A percentile compares a stretch with the other conserved stretches of the same genome.
These are phyloP conservation scores for Trypanosoma cruzi DNA, from an alignment of 208 protist species.

Conservation along the genomic window DNA sequence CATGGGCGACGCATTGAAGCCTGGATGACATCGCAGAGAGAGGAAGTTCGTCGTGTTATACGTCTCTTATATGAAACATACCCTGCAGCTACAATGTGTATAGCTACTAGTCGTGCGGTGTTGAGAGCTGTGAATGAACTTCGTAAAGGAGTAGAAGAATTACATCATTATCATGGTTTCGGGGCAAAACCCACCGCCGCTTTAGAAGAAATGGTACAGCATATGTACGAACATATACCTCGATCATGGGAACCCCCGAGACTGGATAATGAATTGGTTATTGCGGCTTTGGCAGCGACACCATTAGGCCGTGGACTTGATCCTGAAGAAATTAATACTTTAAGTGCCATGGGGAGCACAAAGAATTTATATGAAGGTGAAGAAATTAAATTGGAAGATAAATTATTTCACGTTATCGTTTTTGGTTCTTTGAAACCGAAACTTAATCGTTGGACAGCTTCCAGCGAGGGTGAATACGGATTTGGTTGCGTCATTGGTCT, in stretches of 20 bases:
- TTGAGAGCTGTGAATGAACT: constrained; percentile 56
- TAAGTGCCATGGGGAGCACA: constrained; percentile 70
- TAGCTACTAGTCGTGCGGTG: constrained; percentile 63
- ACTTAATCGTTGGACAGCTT: constrained; percentile 64
- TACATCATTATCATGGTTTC: constrained; percentile 62
- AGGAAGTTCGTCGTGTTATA: constrained; percentile 53
- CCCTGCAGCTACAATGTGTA: constrained; percentile 71
- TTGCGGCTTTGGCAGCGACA: constrained; percentile 62
- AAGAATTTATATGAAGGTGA: constrained; percentile 60
- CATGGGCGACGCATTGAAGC: constrained; percentile 58
- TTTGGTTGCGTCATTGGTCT: constrained; percentile 75
- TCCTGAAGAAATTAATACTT: constrained; percentile 52
- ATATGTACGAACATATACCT: constrained; percentile 57
- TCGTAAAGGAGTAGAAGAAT: constrained; percentile 37
- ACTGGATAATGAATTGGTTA: constrained; percentile 61
- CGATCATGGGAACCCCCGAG: constrained; percentile 47
- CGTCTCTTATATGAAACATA: constrained; percentile 75
- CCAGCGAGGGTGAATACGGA: constrained; percentile 47
- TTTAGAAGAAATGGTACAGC: constrained; percentile 36
- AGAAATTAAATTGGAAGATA: constrained; percentile 61
- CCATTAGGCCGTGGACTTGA: constrained; percentile 63
- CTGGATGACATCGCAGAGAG: constrained; percentile 60
- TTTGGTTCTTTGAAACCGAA: constrained; percentile 73
- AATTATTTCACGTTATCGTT: constrained; percentile 72
- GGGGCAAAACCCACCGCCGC: constrained; percentile 38